Evolutionary conservation across 345 rosid genomes (phyloP), one percentile per base, ranked within the genome.

Genomic region (Citrus cavaleriei): DNA sequence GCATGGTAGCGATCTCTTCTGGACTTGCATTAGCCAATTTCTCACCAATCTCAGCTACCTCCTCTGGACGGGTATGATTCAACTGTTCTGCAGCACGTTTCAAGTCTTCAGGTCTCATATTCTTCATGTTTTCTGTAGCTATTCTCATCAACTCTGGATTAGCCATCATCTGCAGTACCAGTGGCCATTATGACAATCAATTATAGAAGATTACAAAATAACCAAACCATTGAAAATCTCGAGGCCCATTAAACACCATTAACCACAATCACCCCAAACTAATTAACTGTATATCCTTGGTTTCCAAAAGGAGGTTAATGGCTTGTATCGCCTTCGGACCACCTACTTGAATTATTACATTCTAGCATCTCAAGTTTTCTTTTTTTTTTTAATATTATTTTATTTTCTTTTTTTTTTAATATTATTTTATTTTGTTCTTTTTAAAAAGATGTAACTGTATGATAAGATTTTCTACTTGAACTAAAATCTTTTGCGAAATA

Each of bases 71-170:
- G 3, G 92, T 87, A 62, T 91, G 84, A 91, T 93, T 92, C 38
- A 97, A 88, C 81, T 97, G 97, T 80, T 97, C 93, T 0, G 98
- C 98, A 75, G 98, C 99, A 78, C 84, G 92, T 76, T 74, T 93
- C 81, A 90, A 88, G 88, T 93, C 99, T 74, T 92, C 97, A 18
- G 98, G 95, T 85, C 86, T 93, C 91, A 94, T 91, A 78, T 90
- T 94, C 86, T 89, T 90, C 99, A 97, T 91, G 81, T 93, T 87
- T 77, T 97, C 98, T 0, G 98, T 83, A n/a, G 99, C 98, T 93
- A 94, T 94, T 76, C 84, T 97, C 95, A 97, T 88, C 89, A 93
- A 87, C 5, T 94, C 98, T 21, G 98, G 99, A 84, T 97, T 97
- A 28, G 98, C 85, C 98, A 93, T 92, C 95, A 94, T 89, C 98